Conservation (phyloP, 2,329 filamentous ascomycete genomes). For the Penicillium occitanis region DNA sequence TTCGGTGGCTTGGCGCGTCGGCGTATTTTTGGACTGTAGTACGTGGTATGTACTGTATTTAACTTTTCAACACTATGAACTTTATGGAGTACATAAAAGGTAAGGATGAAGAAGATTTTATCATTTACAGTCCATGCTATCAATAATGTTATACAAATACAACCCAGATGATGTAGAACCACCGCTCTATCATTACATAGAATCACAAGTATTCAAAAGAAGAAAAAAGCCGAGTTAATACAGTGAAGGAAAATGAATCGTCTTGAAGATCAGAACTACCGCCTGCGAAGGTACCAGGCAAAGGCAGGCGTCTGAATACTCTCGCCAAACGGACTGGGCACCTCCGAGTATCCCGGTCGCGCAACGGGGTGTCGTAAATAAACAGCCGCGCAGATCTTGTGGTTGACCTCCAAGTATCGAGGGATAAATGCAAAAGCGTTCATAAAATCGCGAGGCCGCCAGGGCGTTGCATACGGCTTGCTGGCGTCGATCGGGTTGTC, state of each 20-base stretch:
- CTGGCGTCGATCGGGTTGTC: constrained; percentile 73
- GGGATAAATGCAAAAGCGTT: constrained; percentile 92
- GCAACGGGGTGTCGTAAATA: constrained; percentile 94
- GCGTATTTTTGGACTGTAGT: neutral
- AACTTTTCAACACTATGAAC: neutral
- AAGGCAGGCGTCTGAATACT: constrained; percentile 77
- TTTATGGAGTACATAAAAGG: neutral
- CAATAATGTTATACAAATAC: constrained; percentile 9
- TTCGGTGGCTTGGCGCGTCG: constrained; percentile 2
- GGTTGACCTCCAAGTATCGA: constrained; percentile 94
- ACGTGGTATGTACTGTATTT: neutral
- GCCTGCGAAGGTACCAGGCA: constrained; percentile 87
- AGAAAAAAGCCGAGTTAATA: constrained; percentile 36
- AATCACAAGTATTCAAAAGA: constrained; percentile 19
- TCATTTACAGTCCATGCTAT: constrained; percentile 6
- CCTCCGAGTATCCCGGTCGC: constrained; percentile 73
- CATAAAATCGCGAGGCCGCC: constrained; percentile 85
- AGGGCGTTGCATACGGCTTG: constrained; percentile 90
- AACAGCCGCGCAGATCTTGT: constrained; percentile 91
- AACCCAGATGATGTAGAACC: constrained; percentile 3
- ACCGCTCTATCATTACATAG: constrained; percentile 1
- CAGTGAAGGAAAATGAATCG: constrained; percentile 26
- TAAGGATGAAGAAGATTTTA: neutral
- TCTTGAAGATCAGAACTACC: constrained; percentile 48
- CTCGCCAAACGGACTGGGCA: constrained; percentile 76